phyloP scores from a whole-genome alignment of 148 eudicot genomes.

The Silene uniflora region DNA sequence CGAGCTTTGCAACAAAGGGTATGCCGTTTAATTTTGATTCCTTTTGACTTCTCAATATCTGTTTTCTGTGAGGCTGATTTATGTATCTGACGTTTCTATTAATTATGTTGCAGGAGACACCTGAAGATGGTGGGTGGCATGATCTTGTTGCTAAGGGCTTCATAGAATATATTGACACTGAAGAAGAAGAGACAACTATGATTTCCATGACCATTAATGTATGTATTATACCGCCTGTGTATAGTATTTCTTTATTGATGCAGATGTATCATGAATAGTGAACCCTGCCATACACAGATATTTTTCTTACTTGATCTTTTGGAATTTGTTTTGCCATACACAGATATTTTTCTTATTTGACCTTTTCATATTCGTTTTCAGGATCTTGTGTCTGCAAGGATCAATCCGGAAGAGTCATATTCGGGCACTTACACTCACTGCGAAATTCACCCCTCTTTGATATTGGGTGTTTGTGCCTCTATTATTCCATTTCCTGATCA shows the following conservation, averaged over 20 bases:
- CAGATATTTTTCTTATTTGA: background rate
- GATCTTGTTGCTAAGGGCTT: conserved; percentile 86
- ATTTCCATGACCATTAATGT: conserved; percentile 99
- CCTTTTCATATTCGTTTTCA: conserved; percentile 21
- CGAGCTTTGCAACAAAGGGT: conserved; percentile 81
- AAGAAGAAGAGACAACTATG: conserved; percentile 99
- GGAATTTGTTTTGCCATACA: background rate
- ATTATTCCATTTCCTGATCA: conserved; percentile 98
- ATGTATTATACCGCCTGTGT: conserved; percentile 24
- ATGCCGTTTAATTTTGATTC: conserved; percentile 12
- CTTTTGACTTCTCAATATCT: background rate
- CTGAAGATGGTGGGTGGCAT: conserved; percentile 97
- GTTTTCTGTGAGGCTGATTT: background rate
- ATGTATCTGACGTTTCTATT: conserved; percentile 6
- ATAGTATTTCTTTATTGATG: background rate
- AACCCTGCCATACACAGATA: background rate
- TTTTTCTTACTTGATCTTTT: background rate
- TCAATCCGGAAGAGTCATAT: conserved; percentile 83
- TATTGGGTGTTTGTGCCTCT: conserved; percentile 98
- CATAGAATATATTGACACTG: conserved; percentile 93
- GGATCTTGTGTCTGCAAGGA: conserved; percentile 86
- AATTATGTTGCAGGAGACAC: conserved; percentile 58
- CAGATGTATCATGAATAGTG: background rate
- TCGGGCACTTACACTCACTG: conserved; percentile 96
- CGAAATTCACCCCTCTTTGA: conserved; percentile 95